Percentiles rank a stretch among this genome's conserved stretches.
Conservation (phyloP, 768 basidiomycete genomes). For the Auricularia heimuer region DNA sequence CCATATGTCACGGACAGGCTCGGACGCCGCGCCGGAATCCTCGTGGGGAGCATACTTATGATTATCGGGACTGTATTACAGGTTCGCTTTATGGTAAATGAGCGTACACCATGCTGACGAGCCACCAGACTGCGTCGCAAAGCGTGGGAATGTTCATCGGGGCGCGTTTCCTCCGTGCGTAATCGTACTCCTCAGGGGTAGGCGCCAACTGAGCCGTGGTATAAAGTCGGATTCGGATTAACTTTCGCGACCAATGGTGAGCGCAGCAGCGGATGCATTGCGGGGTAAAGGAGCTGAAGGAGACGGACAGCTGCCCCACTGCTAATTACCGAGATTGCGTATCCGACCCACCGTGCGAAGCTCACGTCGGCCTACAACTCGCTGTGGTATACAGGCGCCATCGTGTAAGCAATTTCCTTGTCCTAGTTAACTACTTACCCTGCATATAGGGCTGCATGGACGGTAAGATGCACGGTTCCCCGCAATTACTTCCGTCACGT, state of each 20-base stretch:
- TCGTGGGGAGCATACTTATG: constrained; percentile 58
- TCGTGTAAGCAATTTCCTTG: constrained; percentile 23
- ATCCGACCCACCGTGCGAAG: constrained; percentile 69
- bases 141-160: constrained; percentile 45
- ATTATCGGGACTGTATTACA: constrained; percentile 53
- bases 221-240: constrained; percentile 51
- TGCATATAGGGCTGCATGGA: neutral
- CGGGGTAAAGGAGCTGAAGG: neutral
- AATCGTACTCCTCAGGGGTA: neutral
- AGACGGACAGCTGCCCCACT: constrained; percentile 39
- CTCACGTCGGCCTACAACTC: constrained; percentile 75
- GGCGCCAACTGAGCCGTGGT: neutral
- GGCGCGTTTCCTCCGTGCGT: constrained; percentile 37
- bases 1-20: constrained; percentile 64
- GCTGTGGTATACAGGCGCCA: constrained; percentile 38
- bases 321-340: constrained; percentile 54
- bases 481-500: constrained; percentile 29
- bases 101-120: no score
- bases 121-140: constrained; percentile 16
- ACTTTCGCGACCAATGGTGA: constrained; percentile 44
- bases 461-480: neutral
- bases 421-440: neutral
- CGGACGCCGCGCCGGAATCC: constrained; percentile 56
- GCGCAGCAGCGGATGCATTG: neutral
- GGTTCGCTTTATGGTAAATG: constrained; percentile 16